A percentile compares a stretch with the other conserved stretches of the same genome.
Conservation (phyloP, 202 grass and related monocot species). For the Panicum hallii region DNA sequence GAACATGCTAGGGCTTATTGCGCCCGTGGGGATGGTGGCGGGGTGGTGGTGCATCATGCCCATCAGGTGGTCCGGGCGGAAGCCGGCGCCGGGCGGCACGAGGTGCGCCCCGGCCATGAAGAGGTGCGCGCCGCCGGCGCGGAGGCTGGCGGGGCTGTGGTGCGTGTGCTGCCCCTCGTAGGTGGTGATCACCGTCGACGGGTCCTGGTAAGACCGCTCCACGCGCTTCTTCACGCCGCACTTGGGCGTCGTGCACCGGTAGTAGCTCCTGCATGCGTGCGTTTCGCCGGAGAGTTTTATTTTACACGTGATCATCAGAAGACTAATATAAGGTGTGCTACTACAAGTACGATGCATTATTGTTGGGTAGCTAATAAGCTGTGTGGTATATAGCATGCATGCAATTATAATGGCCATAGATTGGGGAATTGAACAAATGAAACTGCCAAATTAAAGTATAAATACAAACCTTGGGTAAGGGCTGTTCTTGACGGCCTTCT, state of each 20-base stretch:
- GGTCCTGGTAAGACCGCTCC: constrained; percentile 87
- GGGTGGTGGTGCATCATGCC: constrained; percentile 40
- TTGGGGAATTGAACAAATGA: neutral
- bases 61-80: constrained; percentile 57
- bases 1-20: constrained; percentile 69
- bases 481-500: constrained; percentile 99
- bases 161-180: constrained; percentile 96
- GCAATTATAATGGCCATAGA: neutral
- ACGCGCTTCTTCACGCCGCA: constrained; percentile 97
- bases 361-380: neutral
- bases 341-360: neutral
- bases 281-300: neutral
- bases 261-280: constrained; percentile 70
- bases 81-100: constrained; percentile 45
- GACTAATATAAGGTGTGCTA: neutral
- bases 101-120: constrained; percentile 50
- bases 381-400: neutral
- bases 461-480: constrained; percentile 86
- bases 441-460: neutral
- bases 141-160: constrained; percentile 71
- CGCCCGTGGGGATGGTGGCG: constrained; percentile 15
- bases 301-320: neutral
- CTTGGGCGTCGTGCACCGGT: constrained; percentile 91
- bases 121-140: constrained; percentile 55
- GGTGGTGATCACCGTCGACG: constrained; percentile 87